A percentile compares a stretch with the other conserved stretches of the same genome.
Evolutionary conservation across 306 rosid species (phyloP).

Genomic region (Rubus parviflorus): DNA sequence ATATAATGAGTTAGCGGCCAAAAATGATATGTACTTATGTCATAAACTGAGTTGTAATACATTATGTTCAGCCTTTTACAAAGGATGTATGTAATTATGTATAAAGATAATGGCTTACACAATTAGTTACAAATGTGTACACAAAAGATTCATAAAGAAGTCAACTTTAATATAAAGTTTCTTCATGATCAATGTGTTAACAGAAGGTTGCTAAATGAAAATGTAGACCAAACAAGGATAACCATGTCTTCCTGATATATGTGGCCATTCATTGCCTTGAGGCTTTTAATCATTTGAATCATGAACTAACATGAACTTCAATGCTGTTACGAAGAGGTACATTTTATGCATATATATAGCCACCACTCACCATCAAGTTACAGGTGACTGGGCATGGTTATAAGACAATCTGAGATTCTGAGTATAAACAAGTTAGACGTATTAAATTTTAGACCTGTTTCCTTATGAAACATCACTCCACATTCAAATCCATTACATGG

Average conservation of each 20-base stretch:
- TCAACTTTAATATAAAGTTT: neutral
- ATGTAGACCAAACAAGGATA: neutral
- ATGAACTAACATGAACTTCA: neutral
- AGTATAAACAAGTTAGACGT: neutral
- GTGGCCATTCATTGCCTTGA: neutral
- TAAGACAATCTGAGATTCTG: neutral
- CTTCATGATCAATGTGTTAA: neutral
- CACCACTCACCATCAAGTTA: neutral
- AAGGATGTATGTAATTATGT: neutral
- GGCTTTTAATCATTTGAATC: neutral
- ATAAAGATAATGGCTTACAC: neutral
- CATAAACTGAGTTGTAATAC: neutral
- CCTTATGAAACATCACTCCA: conserved; percentile 16
- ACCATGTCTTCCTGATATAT: neutral
- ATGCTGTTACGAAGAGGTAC: neutral
- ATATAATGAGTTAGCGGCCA: neutral
- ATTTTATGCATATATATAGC: neutral
- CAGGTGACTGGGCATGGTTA: neutral
- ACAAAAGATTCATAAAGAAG: neutral
- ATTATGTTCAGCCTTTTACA: neutral
- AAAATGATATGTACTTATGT: neutral
- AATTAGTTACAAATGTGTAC: neutral
- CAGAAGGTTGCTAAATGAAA: neutral
- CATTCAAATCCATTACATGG: conserved; percentile 19
- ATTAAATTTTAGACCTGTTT: neutral